phyloP scores from a whole-genome alignment of 805 yeast genomes.

The Yarrowia sp. region DNA sequence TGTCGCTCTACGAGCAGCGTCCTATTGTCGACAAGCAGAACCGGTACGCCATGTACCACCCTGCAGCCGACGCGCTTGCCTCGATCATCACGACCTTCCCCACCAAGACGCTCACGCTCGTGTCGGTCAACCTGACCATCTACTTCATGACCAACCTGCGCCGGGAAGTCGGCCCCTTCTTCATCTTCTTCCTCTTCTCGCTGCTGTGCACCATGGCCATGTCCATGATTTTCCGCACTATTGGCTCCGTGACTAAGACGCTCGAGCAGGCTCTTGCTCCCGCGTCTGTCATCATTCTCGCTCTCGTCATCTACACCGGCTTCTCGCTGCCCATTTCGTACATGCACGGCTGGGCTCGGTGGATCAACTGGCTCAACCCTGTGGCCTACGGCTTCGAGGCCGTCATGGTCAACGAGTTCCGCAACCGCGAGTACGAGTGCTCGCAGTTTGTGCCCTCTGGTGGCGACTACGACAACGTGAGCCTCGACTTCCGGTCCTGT shows the following conservation, averaged over 20 bases:
- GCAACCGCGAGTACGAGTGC: conserved; percentile 40
- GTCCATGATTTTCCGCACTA: conserved; percentile 52
- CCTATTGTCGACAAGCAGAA: conserved; percentile 61
- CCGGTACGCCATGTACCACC: conserved; percentile 56
- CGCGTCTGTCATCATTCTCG: conserved; percentile 44
- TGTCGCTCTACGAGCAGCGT: conserved; percentile 47
- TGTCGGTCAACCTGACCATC: conserved; percentile 34
- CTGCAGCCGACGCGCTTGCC: conserved; percentile 64
- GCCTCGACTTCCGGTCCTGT: conserved; percentile 47
- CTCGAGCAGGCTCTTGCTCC: conserved; percentile 48
- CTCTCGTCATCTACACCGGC: conserved; percentile 47
- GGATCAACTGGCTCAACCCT: conserved; percentile 51
- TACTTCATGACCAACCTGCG: conserved; percentile 54
- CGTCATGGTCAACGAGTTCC: conserved; percentile 48
- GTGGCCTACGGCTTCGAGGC: conserved; percentile 48
- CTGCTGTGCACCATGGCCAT: conserved; percentile 48
- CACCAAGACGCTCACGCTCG: conserved; percentile 45
- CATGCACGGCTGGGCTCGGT: conserved; percentile 52
- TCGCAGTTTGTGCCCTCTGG: conserved; percentile 48
- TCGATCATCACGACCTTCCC: conserved; percentile 59
- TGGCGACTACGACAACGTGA: conserved; percentile 39
- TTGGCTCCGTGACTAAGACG: conserved; percentile 42
- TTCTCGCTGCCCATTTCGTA: conserved; percentile 46
- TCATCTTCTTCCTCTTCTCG: conserved; percentile 47
- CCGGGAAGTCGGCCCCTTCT: conserved; percentile 55